Evolutionary conservation across 2,329 filamentous ascomycete species (phyloP), one percentile per base, ranked within the genome.

Genomic region (Microdochium bolleyi): DNA sequence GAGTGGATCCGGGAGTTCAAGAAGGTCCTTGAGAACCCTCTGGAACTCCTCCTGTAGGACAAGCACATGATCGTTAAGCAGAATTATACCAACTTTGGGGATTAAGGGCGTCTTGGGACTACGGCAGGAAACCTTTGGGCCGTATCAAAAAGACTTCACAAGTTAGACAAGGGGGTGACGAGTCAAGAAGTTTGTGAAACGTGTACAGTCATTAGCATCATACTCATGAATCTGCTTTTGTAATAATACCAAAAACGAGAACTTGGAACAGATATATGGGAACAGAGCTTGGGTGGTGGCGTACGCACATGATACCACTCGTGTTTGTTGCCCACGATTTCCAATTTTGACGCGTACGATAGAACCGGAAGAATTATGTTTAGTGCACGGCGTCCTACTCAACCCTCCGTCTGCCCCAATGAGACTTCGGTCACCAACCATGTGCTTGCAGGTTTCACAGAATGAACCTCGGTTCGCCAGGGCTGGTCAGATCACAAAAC

Each of bases 1-100:
- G 94, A 99, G 73, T 99, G 92, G 85, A 90, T 99, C 73, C 85
- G 83, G 72, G 94, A 95, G 78, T 78, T 99, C 72, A 99, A 99
- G 88, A 92, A 92, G 82, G 89, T 91, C 51, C 78, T 99, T 56
- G 94, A 99, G 85, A 96, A 96, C 82, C 94, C 94, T 61, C 81
- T 99, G 62, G 89, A 95, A 78, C 81, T 99, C 62, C 79, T 99
- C 71, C 81, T 99, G 73, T 99, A 87, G 78, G 19, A 21, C 5
- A 5, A 7, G 16, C 19, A 22, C 21, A 16, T 46, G 2, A 19
- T 24, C 16, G 13, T 46, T 19, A 46, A 22, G 19, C 41, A 46
- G 41, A 46, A 22, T 46, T 46, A 46, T 46, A 46, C 41, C 41
- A 46, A 19, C 21, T 22, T 46, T 5, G 19, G 41, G 41, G 19